Conservation (phyloP, 192 early-diverging fungal genomes). For the Rhizophagus sp. region DNA sequence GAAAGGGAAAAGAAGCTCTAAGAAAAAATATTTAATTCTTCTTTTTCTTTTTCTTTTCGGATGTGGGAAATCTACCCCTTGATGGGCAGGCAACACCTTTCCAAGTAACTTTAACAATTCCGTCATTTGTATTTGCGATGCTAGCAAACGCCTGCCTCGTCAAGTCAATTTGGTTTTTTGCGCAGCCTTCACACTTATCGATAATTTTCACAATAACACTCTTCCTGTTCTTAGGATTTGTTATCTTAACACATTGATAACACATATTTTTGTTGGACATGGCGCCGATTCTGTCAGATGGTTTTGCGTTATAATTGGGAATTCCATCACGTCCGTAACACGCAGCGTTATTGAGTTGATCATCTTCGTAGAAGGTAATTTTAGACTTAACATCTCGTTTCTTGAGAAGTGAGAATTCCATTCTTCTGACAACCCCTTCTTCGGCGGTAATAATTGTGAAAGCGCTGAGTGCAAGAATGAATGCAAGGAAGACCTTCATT, state of each 20-base stretch:
- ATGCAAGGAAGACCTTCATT: no score
- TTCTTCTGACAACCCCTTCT: no score
- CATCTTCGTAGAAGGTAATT: slow-evolving; percentile 29
- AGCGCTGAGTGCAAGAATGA: no score
- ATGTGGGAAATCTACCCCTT: neutral
- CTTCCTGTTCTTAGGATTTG: neutral
- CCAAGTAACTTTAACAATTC: neutral
- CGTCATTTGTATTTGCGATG: slow-evolving; percentile 8
- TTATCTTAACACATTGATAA: slow-evolving; percentile 2
- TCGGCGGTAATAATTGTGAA: no score
- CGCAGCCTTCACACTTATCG: slow-evolving; percentile 35
- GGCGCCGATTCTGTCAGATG: slow-evolving; percentile 38
- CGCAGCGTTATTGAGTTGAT: slow-evolving; percentile 43
- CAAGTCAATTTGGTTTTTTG: slow-evolving; percentile 30
- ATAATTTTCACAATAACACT: slow-evolving; percentile 35
- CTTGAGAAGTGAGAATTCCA: no score
- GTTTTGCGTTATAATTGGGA: slow-evolving; percentile 33
- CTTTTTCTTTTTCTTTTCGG: neutral
- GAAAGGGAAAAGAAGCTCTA: no score
- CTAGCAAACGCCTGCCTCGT: slow-evolving; percentile 13
- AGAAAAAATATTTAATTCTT: neutral
- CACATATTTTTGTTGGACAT: slow-evolving; percentile 24
- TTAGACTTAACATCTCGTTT: neutral
- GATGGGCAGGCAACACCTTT: neutral
- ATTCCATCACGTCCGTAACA: slow-evolving; percentile 45